Evolutionary conservation across 805 yeast species (phyloP), one percentile per base, ranked within the genome.

Genomic region (Metschnikowia chrysomelidarum): DNA sequence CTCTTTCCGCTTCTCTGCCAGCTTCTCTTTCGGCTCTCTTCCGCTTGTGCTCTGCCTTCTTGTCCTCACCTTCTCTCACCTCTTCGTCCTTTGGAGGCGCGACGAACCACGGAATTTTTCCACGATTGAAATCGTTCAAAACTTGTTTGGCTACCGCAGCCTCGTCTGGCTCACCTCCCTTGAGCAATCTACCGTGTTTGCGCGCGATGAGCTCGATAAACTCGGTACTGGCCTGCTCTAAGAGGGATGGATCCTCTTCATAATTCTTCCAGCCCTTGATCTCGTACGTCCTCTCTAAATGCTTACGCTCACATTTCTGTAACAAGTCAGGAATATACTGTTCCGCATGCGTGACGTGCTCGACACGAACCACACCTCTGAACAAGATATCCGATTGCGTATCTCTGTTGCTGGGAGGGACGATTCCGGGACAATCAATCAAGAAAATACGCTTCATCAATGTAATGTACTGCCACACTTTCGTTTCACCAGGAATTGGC

Each of bases 381-480:
- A 91, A 86, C 47, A 91, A 62, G 53, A 91, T 87, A 61, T 91
- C 98, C 18, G 95, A 80, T 58, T 87, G 95, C 1, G 91, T 64
- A 59, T 93, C 98, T 53, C 81, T 87, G 19, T 80, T 59, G 12
- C 94, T 84, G 18, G 98, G 98, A 7, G 98, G 98, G 14, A 91
- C 98, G 56, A 91, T 91, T 65, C 98, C 98, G 2, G 98, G 98
- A 71, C 98, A 93, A 66, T 91, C 98, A 54, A 91, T 93, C 53
- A 91, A 69, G 64, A 89, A 91, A 34, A 91, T 91, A 48, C 91
- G 77, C 72, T 91, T 91, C 97, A 93, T 91, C 52, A 91, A 71
- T 4, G 98, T 89, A 53, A 91, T 89, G 68, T 91, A 91, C 70
- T 91, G 98, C 98, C 98, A 91, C 28, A 91, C 97, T 64, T 91